Percentiles rank a stretch among this genome's conserved stretches.
These are phyloP conservation scores for Fagopyrum esculentum DNA, from an alignment of 148 eudicot species.

Conservation along the genomic window DNA sequence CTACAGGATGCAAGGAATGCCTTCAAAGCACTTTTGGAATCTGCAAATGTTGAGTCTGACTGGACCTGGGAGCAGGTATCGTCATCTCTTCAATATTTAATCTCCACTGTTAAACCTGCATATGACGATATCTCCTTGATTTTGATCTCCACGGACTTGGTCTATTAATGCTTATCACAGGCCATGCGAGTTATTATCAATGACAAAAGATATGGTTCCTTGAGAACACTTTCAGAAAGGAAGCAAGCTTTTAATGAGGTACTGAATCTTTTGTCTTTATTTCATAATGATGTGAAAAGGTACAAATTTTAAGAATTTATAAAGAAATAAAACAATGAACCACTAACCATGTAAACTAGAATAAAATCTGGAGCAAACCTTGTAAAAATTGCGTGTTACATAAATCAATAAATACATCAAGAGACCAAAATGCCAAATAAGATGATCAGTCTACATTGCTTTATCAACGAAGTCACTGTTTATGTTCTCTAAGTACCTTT, in stretches of 20 bases:
- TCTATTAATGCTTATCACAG: constrained; percentile 27
- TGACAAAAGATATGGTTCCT: constrained; percentile 86
- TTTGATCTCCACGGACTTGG: constrained; percentile 9
- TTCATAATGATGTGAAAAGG: not conserved
- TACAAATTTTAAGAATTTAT: not conserved
- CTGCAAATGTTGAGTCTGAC: constrained; percentile 76
- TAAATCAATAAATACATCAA: not conserved
- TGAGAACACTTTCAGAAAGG: constrained; percentile 79
- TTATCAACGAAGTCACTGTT: constrained; percentile 4
- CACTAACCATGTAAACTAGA: not conserved
- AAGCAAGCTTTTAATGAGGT: constrained; percentile 95
- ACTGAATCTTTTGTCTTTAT: constrained; percentile 4
- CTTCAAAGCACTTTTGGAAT: constrained; percentile 74
- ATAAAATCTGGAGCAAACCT: not conserved
- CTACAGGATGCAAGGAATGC: constrained; percentile 87
- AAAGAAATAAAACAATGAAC: constrained; percentile 1
- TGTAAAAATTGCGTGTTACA: not conserved
- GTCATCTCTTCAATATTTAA: not conserved
- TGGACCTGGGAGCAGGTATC: constrained; percentile 97
- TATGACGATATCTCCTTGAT: not conserved
- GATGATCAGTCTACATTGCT: constrained; percentile 1
- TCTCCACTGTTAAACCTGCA: not conserved
- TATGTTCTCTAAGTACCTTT: not conserved
- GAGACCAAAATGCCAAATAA: not conserved
- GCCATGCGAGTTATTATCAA: constrained; percentile 85